Base-by-base conservation (phyloP, 78 protist species). In the Emiliania huxleyi region DNA sequence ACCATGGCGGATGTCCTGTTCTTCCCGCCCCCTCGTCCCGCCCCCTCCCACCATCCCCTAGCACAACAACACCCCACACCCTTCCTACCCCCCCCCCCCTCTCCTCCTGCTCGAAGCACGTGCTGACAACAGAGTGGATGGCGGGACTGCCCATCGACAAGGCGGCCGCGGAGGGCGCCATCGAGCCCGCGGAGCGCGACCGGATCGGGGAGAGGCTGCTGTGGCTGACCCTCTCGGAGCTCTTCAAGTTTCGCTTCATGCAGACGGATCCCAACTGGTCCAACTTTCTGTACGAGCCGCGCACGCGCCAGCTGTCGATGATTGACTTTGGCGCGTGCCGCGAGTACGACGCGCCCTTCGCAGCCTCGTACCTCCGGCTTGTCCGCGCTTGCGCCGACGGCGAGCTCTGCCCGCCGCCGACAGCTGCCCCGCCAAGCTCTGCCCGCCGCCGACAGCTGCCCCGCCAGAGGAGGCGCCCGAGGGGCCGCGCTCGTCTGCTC, bases 261-360 rank as follows among this genome's bases (percentile, higher is more conserved):
- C 77, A 97, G 93, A 95, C 96, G 33, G 98, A 97, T 69, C 98
- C 98, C 21, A 97, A 97, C 79, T 97, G 95, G 96, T 49, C 95
- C 40, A 97, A 97, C 62, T 97, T 96, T 46, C 71, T 97, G 33
- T 95, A 96, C 69, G 97, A 96, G 11, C 92, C 83, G n/a, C 91
- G 88, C 42, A 91, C 87, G 0, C 90, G 89, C 52, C 81, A 46
- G 75, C 33, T 52, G 23, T 29, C 73, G 75, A 69, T 97, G 35
- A 40, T 97, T 45, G 98, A 97, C 93, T 97, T 97, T 84, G 98
- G 98, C 26, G 98, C 98, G 21, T 75, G 95, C 85, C 94, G 96
- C 44, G 0, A 2, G 21, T 97, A 93, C 85, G 88, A 38, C 12
- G 6, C 5, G 44, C n/a, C 45, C 26, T 97, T 97, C 73, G 87